Base-by-base conservation (phyloP, 176 grass and related monocot genomes). In the Poa pratensis region DNA sequence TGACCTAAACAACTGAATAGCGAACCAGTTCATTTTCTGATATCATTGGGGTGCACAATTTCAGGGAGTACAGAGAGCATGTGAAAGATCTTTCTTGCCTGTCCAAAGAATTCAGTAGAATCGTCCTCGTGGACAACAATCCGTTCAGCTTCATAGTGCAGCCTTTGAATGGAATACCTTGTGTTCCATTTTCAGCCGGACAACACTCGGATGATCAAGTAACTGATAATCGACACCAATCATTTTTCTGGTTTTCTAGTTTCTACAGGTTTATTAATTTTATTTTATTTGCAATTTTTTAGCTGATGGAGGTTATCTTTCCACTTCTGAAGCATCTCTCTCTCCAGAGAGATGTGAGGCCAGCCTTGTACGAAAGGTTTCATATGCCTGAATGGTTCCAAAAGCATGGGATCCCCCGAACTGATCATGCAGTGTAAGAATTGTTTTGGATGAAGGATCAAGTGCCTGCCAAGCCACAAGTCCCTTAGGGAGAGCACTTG, bases 311-410 rank as follows among this genome's bases (percentile, higher is more conserved):
- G n/a, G 90, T 99, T 63, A 90, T 96, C 79, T 91, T 92, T 90
- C 97, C 97, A 54, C 92, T 99, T 81, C 90, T 99, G 32, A 92
- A 94, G 90, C 88, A 92, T 53, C 86, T 99, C 79, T 87, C 97
- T 24, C 76, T 88, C 3, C 88, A 99, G 79, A 90, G 93, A 57
- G 97, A 99, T 83, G 94, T 99, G 17, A 96, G 97, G 61, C 92
- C 86, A 82, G 78, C 85, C 39, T 77, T 99, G 71, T 84, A 96
- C 23, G 94, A 99, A 90, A 94, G 90, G 86, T 99, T 96, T 92
- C 97, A 90, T 74, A 99, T 99, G 97, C 94, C 97, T 37, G 94
- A 99, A 89, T 99, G 97, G 97, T 99, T 99, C 75, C 86, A 92
- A 73, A 95, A 91, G 59, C 94, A 96, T 82, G 97, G 94, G 20